Base-by-base conservation (phyloP, 1,284 basidiomycete genomes). In the Trichosporon asahii region DNA sequence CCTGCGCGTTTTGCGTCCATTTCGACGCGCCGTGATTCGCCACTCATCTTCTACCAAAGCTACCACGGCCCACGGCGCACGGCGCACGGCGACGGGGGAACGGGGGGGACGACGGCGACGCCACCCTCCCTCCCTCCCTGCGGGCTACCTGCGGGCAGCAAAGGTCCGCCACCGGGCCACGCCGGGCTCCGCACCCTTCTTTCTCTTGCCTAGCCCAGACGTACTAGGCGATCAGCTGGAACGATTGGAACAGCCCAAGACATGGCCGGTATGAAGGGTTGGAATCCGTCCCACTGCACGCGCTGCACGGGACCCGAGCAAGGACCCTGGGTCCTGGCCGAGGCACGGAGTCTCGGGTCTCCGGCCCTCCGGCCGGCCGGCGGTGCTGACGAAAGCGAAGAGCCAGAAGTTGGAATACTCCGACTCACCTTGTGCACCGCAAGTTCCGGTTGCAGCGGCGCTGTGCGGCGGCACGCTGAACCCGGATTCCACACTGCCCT, bases 261-360 rank as follows among this genome's bases (percentile, higher is more conserved):
- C n/a, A n/a, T n/a, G n/a, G n/a, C n/a, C n/a, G n/a, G n/a, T n/a
- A n/a, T n/a, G n/a, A n/a, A n/a, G n/a, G 31, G 11, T 33, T 33
- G 31, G 31, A 33, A 33, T 33, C 31, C 31, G 31, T 53, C 49
- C 49, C 49, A 53, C 23, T 53, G 49, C 21, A 5, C 49, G 49
- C 49, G 25, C 23, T 53, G 49, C 21, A 5, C 49, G 49, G 49
- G 23, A 23, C 49, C 49, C 49, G 49, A 53, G 49, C 49, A 53
- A 53, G 49, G 49, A 53, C 49, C 49, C 49, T 23, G 5, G 4
- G 49, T 8, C 18, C 21, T 3, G 46, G 6, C 46, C 46, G 21
- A 53, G 49, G 49, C 49, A 53, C 49, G 49, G 49, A n/a, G 49
- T 53, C 49, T 23, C 49, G 49, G 49, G 49, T 53, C 49, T 53